Evolutionary conservation across 306 rosid genomes (phyloP).

Genomic region (Elaeagnus macrophylla): DNA sequence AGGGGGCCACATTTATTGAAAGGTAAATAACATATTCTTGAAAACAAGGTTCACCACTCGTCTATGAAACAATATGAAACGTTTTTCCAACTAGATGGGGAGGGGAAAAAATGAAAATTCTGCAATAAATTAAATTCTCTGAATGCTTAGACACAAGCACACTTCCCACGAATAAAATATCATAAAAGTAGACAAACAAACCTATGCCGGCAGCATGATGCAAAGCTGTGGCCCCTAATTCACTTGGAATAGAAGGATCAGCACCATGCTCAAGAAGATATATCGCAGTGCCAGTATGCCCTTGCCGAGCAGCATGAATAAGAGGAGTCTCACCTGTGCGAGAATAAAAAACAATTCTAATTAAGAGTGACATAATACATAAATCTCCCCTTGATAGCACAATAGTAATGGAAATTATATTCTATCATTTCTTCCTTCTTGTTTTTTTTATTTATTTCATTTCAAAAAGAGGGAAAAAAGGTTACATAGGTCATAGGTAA

Average conservation of each 20-base stretch:
- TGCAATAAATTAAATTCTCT: background rate
- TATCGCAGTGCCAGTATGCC: slow-evolving; percentile 64
- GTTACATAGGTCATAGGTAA: no score
- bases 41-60: no score
- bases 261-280: slow-evolving; percentile 63
- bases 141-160: no score
- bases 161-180: background rate
- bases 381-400: no score
- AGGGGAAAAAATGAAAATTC: background rate
- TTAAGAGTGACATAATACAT: background rate
- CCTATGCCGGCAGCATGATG: slow-evolving; percentile 94
- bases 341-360: background rate
- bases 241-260: slow-evolving; percentile 54
- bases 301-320: slow-evolving; percentile 85
- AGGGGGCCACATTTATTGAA: no score
- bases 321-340: slow-evolving; percentile 72
- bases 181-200: slow-evolving; percentile 3
- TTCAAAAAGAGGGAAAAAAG: no score
- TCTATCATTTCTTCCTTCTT: no score
- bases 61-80: no score
- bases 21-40: no score
- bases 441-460: no score
- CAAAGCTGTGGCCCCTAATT: slow-evolving; percentile 75
- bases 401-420: no score
- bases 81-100: background rate